These are phyloP conservation scores for Yamadazyma akitaensis DNA, from an alignment of 805 yeast genomes.

Conservation along the genomic window DNA sequence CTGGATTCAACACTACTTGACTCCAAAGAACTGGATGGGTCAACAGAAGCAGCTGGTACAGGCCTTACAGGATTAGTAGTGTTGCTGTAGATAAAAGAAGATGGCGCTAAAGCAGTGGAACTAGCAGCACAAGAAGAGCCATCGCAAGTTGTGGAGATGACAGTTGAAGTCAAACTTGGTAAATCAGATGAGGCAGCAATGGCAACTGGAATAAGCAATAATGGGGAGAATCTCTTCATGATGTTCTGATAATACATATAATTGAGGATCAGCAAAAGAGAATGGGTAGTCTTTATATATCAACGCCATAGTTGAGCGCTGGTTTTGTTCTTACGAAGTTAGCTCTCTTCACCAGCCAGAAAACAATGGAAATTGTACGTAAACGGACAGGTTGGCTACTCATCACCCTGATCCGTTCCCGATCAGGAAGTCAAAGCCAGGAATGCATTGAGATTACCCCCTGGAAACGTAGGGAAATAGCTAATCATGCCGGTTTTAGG, in stretches of 20 bases:
- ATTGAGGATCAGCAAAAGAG: background rate
- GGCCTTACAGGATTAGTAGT: conserved; percentile 3
- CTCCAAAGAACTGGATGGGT: background rate
- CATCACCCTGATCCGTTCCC: background rate
- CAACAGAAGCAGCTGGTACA: background rate
- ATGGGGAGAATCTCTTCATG: conserved; percentile 7
- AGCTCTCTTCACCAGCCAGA: background rate
- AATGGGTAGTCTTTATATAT: background rate
- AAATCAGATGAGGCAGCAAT: conserved; percentile 20
- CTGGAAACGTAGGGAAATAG: background rate
- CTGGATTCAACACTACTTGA: no score
- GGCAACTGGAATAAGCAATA: conserved; percentile 18
- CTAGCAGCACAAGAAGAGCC: conserved; percentile 4
- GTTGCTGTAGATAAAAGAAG: conserved; percentile 19
- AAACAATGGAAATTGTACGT: background rate
- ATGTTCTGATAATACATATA: background rate
- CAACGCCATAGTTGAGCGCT: background rate
- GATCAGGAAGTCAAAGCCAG: conserved; percentile 1
- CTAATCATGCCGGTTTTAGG: background rate
- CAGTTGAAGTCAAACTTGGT: conserved; percentile 21
- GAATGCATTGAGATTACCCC: background rate
- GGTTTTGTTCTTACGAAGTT: background rate
- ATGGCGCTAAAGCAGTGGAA: conserved; percentile 17
- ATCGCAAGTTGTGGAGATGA: conserved; percentile 14
- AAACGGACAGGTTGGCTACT: background rate